Evolutionary conservation across 208 protist genomes (phyloP), one percentile per base, ranked within the genome.

Genomic region (Leishmania tarentolae): DNA sequence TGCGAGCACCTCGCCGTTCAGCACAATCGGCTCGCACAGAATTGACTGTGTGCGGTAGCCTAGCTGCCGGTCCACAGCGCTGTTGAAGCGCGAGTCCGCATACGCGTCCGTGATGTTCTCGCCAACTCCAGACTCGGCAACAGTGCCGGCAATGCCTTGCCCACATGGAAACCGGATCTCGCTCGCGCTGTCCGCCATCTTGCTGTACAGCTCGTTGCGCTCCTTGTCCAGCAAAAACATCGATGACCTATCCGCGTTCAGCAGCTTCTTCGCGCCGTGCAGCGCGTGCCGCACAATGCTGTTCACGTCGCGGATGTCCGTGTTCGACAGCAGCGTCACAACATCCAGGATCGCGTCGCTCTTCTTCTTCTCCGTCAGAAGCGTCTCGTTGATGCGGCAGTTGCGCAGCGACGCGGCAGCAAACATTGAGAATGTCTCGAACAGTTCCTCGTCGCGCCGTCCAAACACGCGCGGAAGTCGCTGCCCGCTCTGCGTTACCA

Each of bases 201-300:
- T 79, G 66, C 89, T 93, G 88, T 93, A 95, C 83, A 95, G 77
- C 76, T 95, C 90, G 77, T 95, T 95, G 73, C 89, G 92, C 86
- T 95, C 92, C 85, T 95, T 94, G 84, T 95, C 92, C 42, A 95
- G 56, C 68, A 95, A 74, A 77, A 95, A 95, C 83, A 95, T 80
- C 40, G 92, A 85, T n/a, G 90, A 93, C 28, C 92, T 87, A 50
- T 95, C 92, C 52, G 89, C 89, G 78, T 84, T 87, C 68, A 95
- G 85, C 72, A 95, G 88, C 76, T 86, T 86, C 86, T 95, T 93
- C 66, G 92, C 92, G 61, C 88, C 89, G 56, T 92, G 87, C 79
- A 95, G 89, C 47, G 92, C 89, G 75, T 94, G 88, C 53, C 80
- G 81, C 76, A 92, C 88, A 79, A 95, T 93, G 79, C 84, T 81